phyloP scores from a whole-genome alignment of 75 land plant genomes.

The Ceratopteris richardii region DNA sequence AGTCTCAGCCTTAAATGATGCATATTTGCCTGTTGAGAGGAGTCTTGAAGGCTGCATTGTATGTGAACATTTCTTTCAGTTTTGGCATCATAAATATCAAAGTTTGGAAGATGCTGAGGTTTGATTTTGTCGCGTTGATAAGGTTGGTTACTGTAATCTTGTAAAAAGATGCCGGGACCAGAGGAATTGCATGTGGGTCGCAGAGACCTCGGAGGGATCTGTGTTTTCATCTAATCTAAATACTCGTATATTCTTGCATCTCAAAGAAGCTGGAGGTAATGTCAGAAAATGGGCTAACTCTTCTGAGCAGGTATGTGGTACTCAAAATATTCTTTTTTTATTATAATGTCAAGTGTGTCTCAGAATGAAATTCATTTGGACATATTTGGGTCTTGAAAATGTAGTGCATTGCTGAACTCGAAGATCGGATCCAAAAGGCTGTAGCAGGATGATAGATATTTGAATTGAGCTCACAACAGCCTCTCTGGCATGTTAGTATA shows the following conservation, averaged over 20 bases:
- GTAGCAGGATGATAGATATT: no score
- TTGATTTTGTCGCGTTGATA: constrained; percentile 5
- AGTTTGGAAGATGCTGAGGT: neutral
- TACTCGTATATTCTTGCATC: constrained; percentile 20
- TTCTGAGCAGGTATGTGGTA: constrained; percentile 29
- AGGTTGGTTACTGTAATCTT: constrained; percentile 69
- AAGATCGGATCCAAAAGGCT: no score
- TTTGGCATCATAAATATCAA: neutral
- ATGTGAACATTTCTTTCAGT: constrained; percentile 12
- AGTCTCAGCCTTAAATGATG: constrained; percentile 35
- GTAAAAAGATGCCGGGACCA: constrained; percentile 55
- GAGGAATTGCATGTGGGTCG: constrained; percentile 58
- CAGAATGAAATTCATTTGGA: no score
- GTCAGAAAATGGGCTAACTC: constrained; percentile 39
- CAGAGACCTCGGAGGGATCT: constrained; percentile 58
- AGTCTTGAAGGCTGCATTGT: constrained; percentile 47
- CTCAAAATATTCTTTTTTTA: neutral
- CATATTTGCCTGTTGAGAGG: constrained; percentile 32
- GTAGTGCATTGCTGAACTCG: no score
- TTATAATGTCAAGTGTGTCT: no score
- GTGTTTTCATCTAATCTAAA: constrained; percentile 31
- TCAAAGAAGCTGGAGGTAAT: constrained; percentile 37
- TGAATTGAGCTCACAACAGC: no score
- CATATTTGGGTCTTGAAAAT: no score
- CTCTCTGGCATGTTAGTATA: no score